phyloP scores from a whole-genome alignment of 495 filamentous ascomycete species.

The Physcia stellaris region DNA sequence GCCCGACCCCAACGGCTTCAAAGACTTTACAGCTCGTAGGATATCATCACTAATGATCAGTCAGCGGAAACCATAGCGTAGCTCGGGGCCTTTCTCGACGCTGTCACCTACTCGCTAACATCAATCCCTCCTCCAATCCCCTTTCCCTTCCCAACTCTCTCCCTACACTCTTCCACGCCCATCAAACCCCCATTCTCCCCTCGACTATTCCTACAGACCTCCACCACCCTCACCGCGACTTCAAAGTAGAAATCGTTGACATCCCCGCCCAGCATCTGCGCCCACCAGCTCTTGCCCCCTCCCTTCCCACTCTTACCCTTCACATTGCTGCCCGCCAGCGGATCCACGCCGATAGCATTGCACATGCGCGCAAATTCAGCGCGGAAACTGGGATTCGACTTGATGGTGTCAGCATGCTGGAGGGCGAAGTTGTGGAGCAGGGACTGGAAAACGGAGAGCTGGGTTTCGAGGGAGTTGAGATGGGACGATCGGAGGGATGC shows the following conservation, averaged over 20 bases:
- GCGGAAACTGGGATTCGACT: slow-evolving; percentile 85
- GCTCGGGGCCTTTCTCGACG: too few species aligned
- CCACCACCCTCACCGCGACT: slow-evolving; percentile 83
- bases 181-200: slow-evolving; percentile 88
- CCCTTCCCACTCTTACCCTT: slow-evolving; percentile 36
- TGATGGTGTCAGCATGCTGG: slow-evolving; percentile 87
- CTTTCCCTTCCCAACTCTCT: slow-evolving; percentile 52
- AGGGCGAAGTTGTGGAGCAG: slow-evolving; percentile 87
- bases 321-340: slow-evolving; percentile 59
- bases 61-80: too few species aligned
- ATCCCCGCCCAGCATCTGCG: slow-evolving; percentile 74
- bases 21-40: slow-evolving; percentile 71
- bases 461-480: slow-evolving; percentile 68
- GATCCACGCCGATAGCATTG: slow-evolving; percentile 90
- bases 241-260: slow-evolving; percentile 99
- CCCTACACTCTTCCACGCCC: slow-evolving; percentile 66
- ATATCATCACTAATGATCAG: slow-evolving; percentile 69
- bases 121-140: slow-evolving; percentile 63
- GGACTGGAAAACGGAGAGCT: slow-evolving; percentile 90
- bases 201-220: slow-evolving; percentile 77
- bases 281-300: slow-evolving; percentile 64
- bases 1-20: slow-evolving; percentile 76
- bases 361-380: slow-evolving; percentile 98
- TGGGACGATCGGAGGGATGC: slow-evolving; percentile 68
- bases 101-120: slow-evolving; percentile 46